Conservation (phyloP, 2,329 filamentous ascomycete species). For the Alternaria consortialis region DNA sequence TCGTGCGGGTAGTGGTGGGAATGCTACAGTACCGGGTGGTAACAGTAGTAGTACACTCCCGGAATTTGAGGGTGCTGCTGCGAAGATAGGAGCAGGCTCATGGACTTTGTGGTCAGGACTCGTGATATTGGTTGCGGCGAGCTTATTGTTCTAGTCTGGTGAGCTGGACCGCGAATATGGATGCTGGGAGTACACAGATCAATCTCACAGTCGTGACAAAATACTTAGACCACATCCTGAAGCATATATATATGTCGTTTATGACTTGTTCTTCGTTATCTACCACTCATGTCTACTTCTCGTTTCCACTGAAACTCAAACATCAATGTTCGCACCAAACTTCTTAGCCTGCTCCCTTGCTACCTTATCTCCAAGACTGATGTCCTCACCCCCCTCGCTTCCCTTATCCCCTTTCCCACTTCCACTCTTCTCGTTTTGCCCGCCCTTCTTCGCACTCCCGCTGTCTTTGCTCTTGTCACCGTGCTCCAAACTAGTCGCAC, state of each 20-base stretch:
- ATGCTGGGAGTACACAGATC: background rate
- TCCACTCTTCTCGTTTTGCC: background rate
- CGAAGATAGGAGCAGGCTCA: background rate
- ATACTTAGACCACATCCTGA: background rate
- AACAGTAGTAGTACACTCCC: slow-evolving; percentile 2
- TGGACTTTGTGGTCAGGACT: background rate
- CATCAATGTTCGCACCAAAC: slow-evolving; percentile 22
- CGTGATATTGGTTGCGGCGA: background rate
- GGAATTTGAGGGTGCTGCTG: slow-evolving; percentile 18
- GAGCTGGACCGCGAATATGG: rapidly evolving
- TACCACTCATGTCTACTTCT: background rate
- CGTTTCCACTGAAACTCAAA: background rate
- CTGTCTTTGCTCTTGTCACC: background rate
- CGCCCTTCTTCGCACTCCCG: background rate
- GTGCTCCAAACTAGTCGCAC: slow-evolving; percentile 1
- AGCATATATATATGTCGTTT: background rate
- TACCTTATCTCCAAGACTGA: slow-evolving; percentile 9
- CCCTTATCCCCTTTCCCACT: background rate
- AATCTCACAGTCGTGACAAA: background rate
- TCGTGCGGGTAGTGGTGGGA: slow-evolving; percentile 6
- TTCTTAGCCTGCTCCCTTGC: slow-evolving; percentile 26
- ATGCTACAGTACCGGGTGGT: slow-evolving; percentile 7
- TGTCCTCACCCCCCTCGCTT: background rate
- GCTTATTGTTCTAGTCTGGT: background rate
- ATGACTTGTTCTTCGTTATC: background rate